phyloP scores from a whole-genome alignment of 1,284 basidiomycete species.

The Moesziomyces parantarcticus region DNA sequence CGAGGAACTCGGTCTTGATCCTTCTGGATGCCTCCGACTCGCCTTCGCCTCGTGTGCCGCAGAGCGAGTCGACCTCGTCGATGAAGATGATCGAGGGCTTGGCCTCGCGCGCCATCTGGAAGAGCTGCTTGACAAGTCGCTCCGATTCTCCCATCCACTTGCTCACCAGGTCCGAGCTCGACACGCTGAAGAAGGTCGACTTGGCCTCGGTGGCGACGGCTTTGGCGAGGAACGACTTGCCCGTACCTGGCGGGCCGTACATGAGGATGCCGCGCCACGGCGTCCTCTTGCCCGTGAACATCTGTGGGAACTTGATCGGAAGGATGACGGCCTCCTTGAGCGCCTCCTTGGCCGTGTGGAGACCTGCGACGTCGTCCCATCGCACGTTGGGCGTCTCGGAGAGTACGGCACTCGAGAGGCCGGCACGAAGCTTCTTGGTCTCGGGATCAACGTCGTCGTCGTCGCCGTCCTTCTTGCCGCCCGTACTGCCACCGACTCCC shows the following conservation, averaged over 20 bases:
- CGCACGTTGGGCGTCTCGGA: constrained; percentile 94
- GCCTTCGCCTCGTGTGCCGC: constrained; percentile 92
- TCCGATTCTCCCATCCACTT: constrained; percentile 99
- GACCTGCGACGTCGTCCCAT: constrained; percentile 98
- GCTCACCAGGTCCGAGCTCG: constrained; percentile 92
- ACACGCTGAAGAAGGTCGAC: constrained; percentile 95
- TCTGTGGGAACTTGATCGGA: constrained; percentile 97
- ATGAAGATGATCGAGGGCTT: constrained; percentile 99
- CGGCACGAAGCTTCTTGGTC: constrained; percentile 91
- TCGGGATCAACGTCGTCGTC: constrained; percentile 86
- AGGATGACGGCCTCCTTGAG: constrained; percentile 98
- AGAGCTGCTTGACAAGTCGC: constrained; percentile 93
- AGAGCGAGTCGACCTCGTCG: constrained; percentile 96
- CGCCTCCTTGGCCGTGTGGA: constrained; percentile 92
- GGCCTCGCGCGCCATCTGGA: constrained; percentile 93
- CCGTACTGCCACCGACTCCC: constrained; percentile 74
- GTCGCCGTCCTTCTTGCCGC: constrained; percentile 77
- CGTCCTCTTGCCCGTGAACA: constrained; percentile 97
- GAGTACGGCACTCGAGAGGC: constrained; percentile 86
- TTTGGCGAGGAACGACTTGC: constrained; percentile 86
- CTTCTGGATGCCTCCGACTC: constrained; percentile 94
- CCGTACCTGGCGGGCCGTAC: constrained; percentile 77
- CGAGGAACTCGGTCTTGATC: constrained; percentile 98
- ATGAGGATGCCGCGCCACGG: constrained; percentile 96
- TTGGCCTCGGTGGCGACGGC: constrained; percentile 99